Percentiles rank a stretch among this genome's conserved stretches.
phyloP scores from a whole-genome alignment of 371 early-diverging fungal species.

The Haplosporangium sp. region DNA sequence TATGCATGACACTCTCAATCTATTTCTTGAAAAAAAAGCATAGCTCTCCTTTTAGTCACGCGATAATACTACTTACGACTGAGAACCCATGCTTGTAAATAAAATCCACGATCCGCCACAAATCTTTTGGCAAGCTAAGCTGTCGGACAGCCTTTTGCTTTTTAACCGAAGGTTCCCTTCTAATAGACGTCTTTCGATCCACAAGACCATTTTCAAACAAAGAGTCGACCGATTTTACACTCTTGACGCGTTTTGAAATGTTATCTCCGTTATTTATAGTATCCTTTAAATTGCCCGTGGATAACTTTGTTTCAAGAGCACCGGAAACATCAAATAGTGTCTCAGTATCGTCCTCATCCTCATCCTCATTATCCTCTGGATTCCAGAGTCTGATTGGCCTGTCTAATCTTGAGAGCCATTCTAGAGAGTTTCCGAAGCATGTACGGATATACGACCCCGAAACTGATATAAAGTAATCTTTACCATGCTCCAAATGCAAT shows the following conservation, averaged over 20 bases:
- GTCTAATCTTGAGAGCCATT: constrained; percentile 68
- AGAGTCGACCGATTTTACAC: constrained; percentile 30
- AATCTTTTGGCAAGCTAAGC: constrained; percentile 80
- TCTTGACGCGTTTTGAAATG: constrained; percentile 20
- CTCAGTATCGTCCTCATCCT: constrained; percentile 38
- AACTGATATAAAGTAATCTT: constrained; percentile 86
- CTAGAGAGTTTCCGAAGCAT: constrained; percentile 80
- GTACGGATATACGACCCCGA: constrained; percentile 78
- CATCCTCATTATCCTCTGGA: constrained; percentile 37
- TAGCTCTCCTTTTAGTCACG: too few species aligned
- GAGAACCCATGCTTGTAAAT: constrained; percentile 75
- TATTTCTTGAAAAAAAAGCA: too few species aligned
- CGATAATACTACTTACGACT: constrained; percentile 56
- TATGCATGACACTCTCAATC: not conserved
- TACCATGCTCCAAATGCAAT: constrained; percentile 83
- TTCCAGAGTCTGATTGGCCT: constrained; percentile 63
- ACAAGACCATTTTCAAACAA: not conserved
- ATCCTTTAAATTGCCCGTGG: constrained; percentile 30
- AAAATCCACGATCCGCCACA: constrained; percentile 87
- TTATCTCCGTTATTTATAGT: not conserved
- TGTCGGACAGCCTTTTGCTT: constrained; percentile 57
- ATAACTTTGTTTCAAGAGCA: constrained; percentile 24
- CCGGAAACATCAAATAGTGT: constrained; percentile 28
- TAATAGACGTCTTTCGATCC: constrained; percentile 8
- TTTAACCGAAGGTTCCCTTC: constrained; percentile 6